Evolutionary conservation across 495 filamentous ascomycete species (phyloP).

Genomic region (Penicillium canescens): DNA sequence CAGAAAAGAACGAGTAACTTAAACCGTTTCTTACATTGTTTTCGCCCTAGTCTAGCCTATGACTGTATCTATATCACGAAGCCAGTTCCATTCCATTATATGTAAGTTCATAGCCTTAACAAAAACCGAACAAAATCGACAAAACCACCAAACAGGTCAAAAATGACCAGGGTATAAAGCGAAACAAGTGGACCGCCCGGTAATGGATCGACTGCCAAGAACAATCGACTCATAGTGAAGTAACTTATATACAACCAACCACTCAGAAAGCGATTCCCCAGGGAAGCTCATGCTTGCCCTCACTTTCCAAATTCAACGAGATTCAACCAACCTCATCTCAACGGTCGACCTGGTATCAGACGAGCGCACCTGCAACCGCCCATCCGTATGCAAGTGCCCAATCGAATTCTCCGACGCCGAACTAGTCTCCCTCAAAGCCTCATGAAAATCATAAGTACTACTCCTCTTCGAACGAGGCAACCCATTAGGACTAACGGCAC

Average conservation of each 20-base stretch:
- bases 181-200: background rate
- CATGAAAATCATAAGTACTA: constrained; percentile 21
- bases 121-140: too few species aligned
- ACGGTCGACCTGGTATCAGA: constrained; percentile 1
- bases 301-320: background rate
- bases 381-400: background rate
- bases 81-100: background rate
- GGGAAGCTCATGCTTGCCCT: background rate
- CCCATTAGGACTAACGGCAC: background rate
- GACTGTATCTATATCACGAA: too few species aligned
- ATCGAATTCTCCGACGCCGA: constrained; percentile 5
- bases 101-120: background rate
- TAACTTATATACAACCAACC: background rate
- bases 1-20: too few species aligned
- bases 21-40: too few species aligned
- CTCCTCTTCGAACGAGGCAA: background rate
- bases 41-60: too few species aligned
- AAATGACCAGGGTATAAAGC: constrained; percentile 8
- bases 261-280: background rate
- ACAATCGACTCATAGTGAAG: background rate
- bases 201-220: background rate
- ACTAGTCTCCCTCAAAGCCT: constrained; percentile 15
- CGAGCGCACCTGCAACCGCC: background rate
- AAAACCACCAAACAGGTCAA: background rate
- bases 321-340: constrained; percentile 2